Evolutionary conservation across 139 green algal species (phyloP), one percentile per base, ranked within the genome.

Genomic region (Microglena sp.): DNA sequence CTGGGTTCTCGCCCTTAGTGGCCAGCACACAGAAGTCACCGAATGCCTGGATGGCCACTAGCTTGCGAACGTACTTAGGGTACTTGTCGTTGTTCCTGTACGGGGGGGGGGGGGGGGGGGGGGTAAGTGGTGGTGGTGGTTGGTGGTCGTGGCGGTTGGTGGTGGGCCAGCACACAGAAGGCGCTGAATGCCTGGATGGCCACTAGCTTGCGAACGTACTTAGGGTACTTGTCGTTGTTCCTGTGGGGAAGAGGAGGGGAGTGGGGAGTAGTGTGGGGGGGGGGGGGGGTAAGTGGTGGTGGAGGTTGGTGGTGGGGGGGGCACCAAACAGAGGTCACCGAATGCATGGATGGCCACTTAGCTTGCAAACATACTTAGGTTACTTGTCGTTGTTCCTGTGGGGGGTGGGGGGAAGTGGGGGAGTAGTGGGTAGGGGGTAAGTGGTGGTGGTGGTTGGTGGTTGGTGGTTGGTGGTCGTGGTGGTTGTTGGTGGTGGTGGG

Each of bases 121-220:
- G 15, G 40, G 40, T 24, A 11, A 50, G 18, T 11, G 40, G 15
- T 24, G 40, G 40, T 50, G 40, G 15, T 18, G 40, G 11, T n/a
- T n/a, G n/a, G 40, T 50, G 11, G 40, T 50, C 18, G 15, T 50
- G 11, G 40, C 40, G 15, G 11, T 66, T 22, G 24, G 62, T 64
- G 5, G 58, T n/a, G n/a, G n/a, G n/a, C 62, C 55, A 79, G 50
- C 32, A 69, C 46, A 55, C 67, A 71, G 57, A 69, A 35, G 30
- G 64, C 27, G 1, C 67, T 67, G 22, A 7, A 27, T 18, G 78
- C 81, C 45, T 70, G 67, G 62, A 93, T 77, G 62, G 65, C 67
- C 45, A 81, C 65, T 36, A 93, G 72, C 45, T 81, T 79, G 69
- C 83, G 81, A 40, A 92, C 83, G 72, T 88, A 87, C 73, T 90